Percentiles rank a stretch among this genome's conserved stretches.
phyloP scores from a whole-genome alignment of 2,329 filamentous ascomycete species.

The Paracoccidioides lutzii region DNA sequence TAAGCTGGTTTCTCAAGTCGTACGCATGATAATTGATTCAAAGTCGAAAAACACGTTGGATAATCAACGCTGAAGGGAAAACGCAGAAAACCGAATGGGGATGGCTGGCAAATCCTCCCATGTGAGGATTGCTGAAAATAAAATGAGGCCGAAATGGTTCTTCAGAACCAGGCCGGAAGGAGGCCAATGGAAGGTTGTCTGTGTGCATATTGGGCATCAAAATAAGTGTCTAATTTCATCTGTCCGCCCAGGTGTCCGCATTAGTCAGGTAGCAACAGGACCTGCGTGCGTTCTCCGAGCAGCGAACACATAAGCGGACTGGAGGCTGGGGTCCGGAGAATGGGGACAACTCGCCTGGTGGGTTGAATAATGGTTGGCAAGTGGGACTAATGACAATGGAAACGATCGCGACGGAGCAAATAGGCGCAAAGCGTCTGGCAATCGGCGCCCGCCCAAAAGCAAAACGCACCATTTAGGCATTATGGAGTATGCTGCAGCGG shows the following conservation, averaged over 20 bases:
- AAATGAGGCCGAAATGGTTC: conserved; percentile 2
- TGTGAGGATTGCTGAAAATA: conserved; percentile 4
- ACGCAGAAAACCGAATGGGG: conserved; percentile 6
- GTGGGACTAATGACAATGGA: neutral
- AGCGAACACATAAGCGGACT: neutral
- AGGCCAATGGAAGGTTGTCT: conserved; percentile 9
- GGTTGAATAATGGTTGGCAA: neutral
- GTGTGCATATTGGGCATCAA: conserved; percentile 10
- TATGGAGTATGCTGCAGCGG: neutral
- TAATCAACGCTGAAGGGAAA: neutral
- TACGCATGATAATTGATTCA: neutral
- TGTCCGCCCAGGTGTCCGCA: conserved; percentile 1
- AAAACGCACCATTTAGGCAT: neutral
- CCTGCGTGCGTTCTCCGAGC: conserved; percentile 1
- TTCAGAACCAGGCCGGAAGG: neutral
- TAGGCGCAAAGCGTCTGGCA: neutral
- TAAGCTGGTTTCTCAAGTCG: neutral
- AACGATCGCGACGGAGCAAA: neutral
- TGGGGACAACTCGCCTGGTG: neutral
- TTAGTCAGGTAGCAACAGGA: conserved; percentile 10
- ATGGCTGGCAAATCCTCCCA: conserved; percentile 7
- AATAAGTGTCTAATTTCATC: conserved; percentile 2
- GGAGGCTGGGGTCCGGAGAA: neutral
- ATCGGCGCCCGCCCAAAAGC: neutral
- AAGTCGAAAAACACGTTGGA: conserved; percentile 1